phyloP scores from a whole-genome alignment of 805 yeast species.

The Diddensiella santjacobensis region DNA sequence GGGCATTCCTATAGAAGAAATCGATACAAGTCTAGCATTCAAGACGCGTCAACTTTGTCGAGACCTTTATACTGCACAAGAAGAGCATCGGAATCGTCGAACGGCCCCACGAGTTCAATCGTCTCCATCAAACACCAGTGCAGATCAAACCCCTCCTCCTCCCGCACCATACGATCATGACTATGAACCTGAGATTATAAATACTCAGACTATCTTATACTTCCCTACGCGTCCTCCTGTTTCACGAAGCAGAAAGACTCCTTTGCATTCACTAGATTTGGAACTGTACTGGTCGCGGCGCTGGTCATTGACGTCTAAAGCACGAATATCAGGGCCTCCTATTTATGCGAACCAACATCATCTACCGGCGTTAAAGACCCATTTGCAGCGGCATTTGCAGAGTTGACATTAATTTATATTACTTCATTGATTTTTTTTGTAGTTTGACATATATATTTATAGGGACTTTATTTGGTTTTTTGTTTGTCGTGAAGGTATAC shows the following conservation, averaged over 20 bases:
- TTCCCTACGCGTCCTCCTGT: not conserved
- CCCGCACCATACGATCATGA: too few species aligned
- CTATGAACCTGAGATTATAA: not conserved
- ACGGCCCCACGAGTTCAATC: too few species aligned
- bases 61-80: not conserved
- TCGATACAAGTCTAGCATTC: not conserved
- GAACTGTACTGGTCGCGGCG: conserved; percentile 12
- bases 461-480: conserved; percentile 2
- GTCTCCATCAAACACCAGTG: too few species aligned
- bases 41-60: not conserved
- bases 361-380: not conserved
- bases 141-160: too few species aligned
- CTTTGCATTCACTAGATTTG: conserved; percentile 4
- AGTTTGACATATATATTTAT: not conserved
- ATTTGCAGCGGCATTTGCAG: too few species aligned
- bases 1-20: not conserved
- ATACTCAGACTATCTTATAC: not conserved
- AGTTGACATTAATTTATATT: too few species aligned
- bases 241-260: not conserved
- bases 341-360: not conserved
- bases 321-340: not conserved
- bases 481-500: conserved; percentile 46
- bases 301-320: conserved; percentile 3
- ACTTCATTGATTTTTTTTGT: too few species aligned
- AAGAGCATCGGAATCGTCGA: not conserved